Evolutionary conservation across 148 eudicot species (phyloP), one percentile per base, ranked within the genome.

Genomic region (Persicaria tinctoria): DNA sequence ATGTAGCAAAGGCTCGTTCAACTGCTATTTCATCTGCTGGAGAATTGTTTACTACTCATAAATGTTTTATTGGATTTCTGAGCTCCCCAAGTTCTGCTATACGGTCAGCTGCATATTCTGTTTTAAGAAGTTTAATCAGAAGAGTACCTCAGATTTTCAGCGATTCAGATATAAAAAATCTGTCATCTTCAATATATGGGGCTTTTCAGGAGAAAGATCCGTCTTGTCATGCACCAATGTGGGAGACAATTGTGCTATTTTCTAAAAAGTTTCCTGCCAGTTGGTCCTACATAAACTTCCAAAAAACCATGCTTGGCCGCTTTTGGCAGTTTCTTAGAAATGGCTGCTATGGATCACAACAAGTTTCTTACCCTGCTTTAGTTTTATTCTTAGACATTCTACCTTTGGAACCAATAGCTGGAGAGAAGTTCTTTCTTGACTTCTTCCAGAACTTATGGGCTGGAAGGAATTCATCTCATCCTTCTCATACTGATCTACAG

Each of bases 281-380:
- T 83, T 95, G 98, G 98, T 81, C 87, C 41, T 72, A 71, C 41
- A 60, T 89, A 78, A 92, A 89, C 80, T 77, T 89, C 83, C 93
- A 95, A 74, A 91, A 89, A 83, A 80, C 60, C 49, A 50, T 90
- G 75, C 72, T 83, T 7, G 89, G 80, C 82, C 88, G 90, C 54
- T 80, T 95, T 76, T 87, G 89, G 92, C 84, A 85, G 46, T 95
- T 95, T 80, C 91, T 95, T 49, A 86, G 74, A 72, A 89, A 86
- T 78, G 97, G 98, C 49, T 95, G 98, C 84, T 95, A 86, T 89
- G 98, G 98, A 48, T 95, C 98, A 56, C 96, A 92, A 75, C 96
- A 87, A 76, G 89, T 90, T 80, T 92, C 98, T 54, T 95, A 95
- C 78, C 97, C 98, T 75, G 90, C 89, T 75, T 80, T 95, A 57